Conservation (phyloP, 2,329 filamentous ascomycete species). For the Dichotomopilus funicola region DNA sequence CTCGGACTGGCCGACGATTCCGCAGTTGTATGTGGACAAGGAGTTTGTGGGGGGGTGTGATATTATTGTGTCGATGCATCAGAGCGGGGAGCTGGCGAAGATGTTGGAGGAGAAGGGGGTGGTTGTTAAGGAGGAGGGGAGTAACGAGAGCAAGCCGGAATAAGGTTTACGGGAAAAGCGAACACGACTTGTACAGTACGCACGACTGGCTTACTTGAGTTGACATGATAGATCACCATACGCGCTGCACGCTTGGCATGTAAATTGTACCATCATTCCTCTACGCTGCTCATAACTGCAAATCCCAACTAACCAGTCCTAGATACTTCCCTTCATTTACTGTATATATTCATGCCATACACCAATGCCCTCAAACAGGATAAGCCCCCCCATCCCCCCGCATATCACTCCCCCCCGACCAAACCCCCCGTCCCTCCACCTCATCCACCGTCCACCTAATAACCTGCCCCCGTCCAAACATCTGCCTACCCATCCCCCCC, state of each 20-base stretch:
- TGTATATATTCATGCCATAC: conserved; percentile 21
- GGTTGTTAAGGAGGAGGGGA: conserved; percentile 52
- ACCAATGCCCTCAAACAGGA: conserved; percentile 35
- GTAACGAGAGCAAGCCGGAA: conserved; percentile 22
- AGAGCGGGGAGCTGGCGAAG: conserved; percentile 88
- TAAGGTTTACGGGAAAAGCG: conserved; percentile 27
- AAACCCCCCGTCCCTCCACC: conserved; percentile 63
- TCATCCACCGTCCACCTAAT: conserved; percentile 69
- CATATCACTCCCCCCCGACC: conserved; percentile 83
- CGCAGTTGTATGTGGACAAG: conserved; percentile 89
- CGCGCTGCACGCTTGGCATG: conserved; percentile 3
- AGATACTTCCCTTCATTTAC: neutral
- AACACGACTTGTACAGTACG: conserved; percentile 18
- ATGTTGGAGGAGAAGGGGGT: conserved; percentile 87
- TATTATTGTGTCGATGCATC: conserved; percentile 94
- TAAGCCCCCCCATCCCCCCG: conserved; percentile 73
- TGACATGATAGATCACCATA: conserved; percentile 4
- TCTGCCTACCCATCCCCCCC: conserved; percentile 42
- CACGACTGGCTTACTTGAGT: neutral
- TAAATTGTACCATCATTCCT: conserved; percentile 4
- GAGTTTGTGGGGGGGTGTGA: conserved; percentile 98
- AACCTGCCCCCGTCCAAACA: conserved; percentile 84
- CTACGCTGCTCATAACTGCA: no score
- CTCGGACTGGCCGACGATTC: conserved; percentile 98
- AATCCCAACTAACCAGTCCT: neutral